phyloP scores from a whole-genome alignment of 208 protist species.

The Balamuthia mandrillaris region DNA sequence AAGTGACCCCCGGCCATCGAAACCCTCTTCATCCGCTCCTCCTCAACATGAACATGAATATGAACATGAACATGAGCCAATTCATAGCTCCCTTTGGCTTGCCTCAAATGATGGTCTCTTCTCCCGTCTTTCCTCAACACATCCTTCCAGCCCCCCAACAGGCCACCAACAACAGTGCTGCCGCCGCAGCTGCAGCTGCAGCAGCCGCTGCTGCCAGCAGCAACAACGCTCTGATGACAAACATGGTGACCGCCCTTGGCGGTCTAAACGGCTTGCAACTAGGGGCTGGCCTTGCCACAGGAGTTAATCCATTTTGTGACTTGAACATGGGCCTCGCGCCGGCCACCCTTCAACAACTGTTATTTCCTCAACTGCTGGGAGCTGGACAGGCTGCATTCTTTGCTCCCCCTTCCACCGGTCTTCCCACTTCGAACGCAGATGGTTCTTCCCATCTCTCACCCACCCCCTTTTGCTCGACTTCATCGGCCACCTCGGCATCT shows the following conservation, averaged over 20 bases:
- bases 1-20: background rate
- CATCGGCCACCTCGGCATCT: background rate
- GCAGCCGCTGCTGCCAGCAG: background rate
- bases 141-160: background rate
- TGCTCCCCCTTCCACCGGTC: background rate
- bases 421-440: background rate
- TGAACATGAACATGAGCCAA: too few relatives aligned
- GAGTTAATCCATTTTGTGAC: too few relatives aligned
- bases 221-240: too few relatives aligned
- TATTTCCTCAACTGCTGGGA: too few relatives aligned
- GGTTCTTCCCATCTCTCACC: background rate
- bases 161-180: background rate
- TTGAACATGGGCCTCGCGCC: too few relatives aligned
- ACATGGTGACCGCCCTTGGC: too few relatives aligned
- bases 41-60: too few relatives aligned
- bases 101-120: background rate
- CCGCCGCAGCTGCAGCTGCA: background rate
- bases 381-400: too few relatives aligned
- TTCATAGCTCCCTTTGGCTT: too few relatives aligned
- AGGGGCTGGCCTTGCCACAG: too few relatives aligned
- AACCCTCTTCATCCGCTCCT: background rate
- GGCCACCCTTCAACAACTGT: too few relatives aligned
- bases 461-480: background rate
- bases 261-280: too few relatives aligned
- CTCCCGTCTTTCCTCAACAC: background rate